A percentile compares a stretch with the other conserved stretches of the same genome.
These are phyloP conservation scores for Phylloporus sp. DNA, from an alignment of 768 basidiomycete genomes.

Conservation along the genomic window DNA sequence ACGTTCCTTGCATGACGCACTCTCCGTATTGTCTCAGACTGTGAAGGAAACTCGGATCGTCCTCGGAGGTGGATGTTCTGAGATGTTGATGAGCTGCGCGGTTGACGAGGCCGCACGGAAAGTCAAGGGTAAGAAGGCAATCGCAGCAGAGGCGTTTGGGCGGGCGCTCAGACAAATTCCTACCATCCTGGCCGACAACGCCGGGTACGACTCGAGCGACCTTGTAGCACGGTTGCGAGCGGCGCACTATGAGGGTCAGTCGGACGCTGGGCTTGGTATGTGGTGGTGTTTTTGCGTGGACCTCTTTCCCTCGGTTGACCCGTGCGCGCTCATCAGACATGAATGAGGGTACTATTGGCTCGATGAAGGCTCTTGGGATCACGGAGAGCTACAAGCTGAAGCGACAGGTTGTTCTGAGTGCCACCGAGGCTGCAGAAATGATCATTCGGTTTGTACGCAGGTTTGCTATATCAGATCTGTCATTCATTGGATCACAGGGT, in stretches of 20 bases:
- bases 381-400: slow-evolving; percentile 99
- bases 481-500: slow-evolving; percentile 46
- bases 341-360: slow-evolving; percentile 77
- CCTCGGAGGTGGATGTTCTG: slow-evolving; percentile 94
- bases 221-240: slow-evolving; percentile 85
- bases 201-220: slow-evolving; percentile 96
- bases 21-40: slow-evolving; percentile 95
- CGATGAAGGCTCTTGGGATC: slow-evolving; percentile 83
- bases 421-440: slow-evolving; percentile 97
- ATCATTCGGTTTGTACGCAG: slow-evolving; percentile 71
- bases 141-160: slow-evolving; percentile 90
- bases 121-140: slow-evolving; percentile 90
- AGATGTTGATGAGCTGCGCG: slow-evolving; percentile 96
- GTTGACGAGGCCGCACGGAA: slow-evolving; percentile 84
- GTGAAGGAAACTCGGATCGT: slow-evolving; percentile 94
- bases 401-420: slow-evolving; percentile 88
- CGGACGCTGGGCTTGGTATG: slow-evolving; percentile 85
- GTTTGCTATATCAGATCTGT: not conserved
- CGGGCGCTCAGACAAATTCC: slow-evolving; percentile 92
- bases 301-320: not conserved
- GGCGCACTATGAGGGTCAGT: slow-evolving; percentile 86
- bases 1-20: slow-evolving; percentile 93
- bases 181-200: slow-evolving; percentile 94
- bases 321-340: slow-evolving; percentile 54
- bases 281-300: slow-evolving; percentile 6